These are phyloP conservation scores for Teunomyces tritomae DNA, from an alignment of 805 yeast species.

Conservation along the genomic window DNA sequence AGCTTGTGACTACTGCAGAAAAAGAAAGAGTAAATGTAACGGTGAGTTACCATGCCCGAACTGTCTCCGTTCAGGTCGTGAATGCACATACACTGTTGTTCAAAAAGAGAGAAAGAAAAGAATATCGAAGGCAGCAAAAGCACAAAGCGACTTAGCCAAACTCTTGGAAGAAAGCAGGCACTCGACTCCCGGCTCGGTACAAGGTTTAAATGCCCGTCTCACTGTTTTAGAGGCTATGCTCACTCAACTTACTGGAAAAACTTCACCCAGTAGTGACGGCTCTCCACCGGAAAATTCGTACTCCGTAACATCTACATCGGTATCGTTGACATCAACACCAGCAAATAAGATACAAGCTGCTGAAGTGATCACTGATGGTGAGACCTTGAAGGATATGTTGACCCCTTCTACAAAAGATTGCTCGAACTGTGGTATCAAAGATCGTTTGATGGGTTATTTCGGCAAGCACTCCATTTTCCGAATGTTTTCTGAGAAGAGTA, in stretches of 20 bases:
- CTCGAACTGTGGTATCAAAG: neutral
- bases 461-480: constrained; percentile 17
- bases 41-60: constrained; percentile 27
- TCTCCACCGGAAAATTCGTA: neutral
- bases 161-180: neutral
- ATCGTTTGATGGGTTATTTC: constrained; percentile 8
- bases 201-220: constrained; percentile 13
- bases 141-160: neutral
- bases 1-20: constrained; percentile 51
- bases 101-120: constrained; percentile 16
- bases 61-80: constrained; percentile 16
- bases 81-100: constrained; percentile 18
- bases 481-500: constrained; percentile 13
- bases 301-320: neutral
- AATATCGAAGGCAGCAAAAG: neutral
- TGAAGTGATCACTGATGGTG: neutral
- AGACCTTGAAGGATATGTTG: neutral
- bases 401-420: neutral
- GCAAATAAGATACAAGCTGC: neutral
- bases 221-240: constrained; percentile 15
- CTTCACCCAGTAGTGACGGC: neutral
- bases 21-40: constrained; percentile 40
- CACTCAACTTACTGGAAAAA: constrained; percentile 12
- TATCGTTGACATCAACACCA: too few relatives aligned
- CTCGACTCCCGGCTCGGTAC: constrained; percentile 5